Evolutionary conservation across 2,329 filamentous ascomycete species (phyloP), one percentile per base, ranked within the genome.

Genomic region (Verticillium tricorpus): DNA sequence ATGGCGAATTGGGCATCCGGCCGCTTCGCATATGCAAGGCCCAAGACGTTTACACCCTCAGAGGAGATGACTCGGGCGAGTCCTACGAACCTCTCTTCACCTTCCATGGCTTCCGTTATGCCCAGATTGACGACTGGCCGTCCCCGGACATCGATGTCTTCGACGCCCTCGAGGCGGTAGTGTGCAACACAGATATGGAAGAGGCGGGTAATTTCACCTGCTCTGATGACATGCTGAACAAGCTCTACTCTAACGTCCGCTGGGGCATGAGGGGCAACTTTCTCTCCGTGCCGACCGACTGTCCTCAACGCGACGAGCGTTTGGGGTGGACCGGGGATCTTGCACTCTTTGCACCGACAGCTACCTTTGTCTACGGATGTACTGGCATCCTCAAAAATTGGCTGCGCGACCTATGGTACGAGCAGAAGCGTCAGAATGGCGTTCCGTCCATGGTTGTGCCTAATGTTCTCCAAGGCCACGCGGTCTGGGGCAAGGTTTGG

Each of bases 91-190:
- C 81, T 1, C 71, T 69, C 1, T 83, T 82, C 66, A 83, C 80
- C 2, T 83, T 80, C 62, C 81, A 83, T 65, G 81, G 81, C 2
- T 84, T 83, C 62, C 74, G 81, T 35, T 83, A 79, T 62, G 78
- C 79, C 5, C 73, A 80, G 63, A 67, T 82, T 5, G 70, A 76
- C 2, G 75, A 75, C 17, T 82, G 78, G 61, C 52, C 59, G 2
- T 19, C 28, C 3, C 25, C 56, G 2, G 64, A 61, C 8, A 9
- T 17, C 3, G 34, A 32, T 3, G 35, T 57, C 22, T 15, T 22
- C 4, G 17, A 60, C 4, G 37, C 58, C 1, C 15, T 64, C 14
- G 57, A 61, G 17, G 63, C 61, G 3, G 57, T 62, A 14, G 61
- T 64, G 3, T 62, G 61, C 34, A 57, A 64, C 19, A 63, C 63